Base-by-base conservation (phyloP, 139 green algal genomes). In the Gonium pectorale region DNA sequence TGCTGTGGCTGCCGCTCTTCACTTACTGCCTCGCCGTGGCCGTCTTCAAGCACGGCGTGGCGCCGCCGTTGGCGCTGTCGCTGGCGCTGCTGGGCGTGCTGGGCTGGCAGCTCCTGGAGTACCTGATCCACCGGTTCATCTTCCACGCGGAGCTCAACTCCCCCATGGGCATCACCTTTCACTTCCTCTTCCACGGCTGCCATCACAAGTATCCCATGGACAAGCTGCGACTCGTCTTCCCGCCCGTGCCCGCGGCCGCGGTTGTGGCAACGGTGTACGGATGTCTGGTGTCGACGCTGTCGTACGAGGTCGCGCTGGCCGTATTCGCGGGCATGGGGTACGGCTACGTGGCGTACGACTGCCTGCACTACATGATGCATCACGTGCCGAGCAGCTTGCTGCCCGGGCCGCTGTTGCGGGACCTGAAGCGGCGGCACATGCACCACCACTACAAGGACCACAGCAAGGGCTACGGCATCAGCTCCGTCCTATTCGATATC, bases 151-250 rank as follows among this genome's bases (percentile, higher is more conserved):
- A 86, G 9, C 78, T 92, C 3, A 82, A 67, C 29, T 87, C 64
- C 49, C 93, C 91, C 43, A 88, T 86, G 72, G 87, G 77, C 79
- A 98, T 98, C 86, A 95, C 92, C 2, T 62, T 97, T 0, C 97
- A 99, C 85, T 99, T 98, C 80, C 81, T 98, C 0, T 94, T 99
- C 60, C 97, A 99, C 64, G 97, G 97, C 43, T 97, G 93, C 86
- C 97, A 99, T 85, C 97, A 99, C 93, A 99, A 99, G 91, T 98
- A 92, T 79, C 97, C 97, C 6, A 89, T 91, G 69, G 97, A 99
- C 82, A 67, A 70, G n/a, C 64, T 93, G 41, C 88, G 97, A 3
- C 91, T 99, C 7, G 97, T 99, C 0, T 98, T 99, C 71, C 97
- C 97, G n/a, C 96, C 96, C 3, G 62, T 96, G 15, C 93, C 95